A percentile compares a stretch with the other conserved stretches of the same genome.
Evolutionary conservation across 73 alveolate genomes (phyloP).

Genomic region (Paramecium biaurelia): DNA sequence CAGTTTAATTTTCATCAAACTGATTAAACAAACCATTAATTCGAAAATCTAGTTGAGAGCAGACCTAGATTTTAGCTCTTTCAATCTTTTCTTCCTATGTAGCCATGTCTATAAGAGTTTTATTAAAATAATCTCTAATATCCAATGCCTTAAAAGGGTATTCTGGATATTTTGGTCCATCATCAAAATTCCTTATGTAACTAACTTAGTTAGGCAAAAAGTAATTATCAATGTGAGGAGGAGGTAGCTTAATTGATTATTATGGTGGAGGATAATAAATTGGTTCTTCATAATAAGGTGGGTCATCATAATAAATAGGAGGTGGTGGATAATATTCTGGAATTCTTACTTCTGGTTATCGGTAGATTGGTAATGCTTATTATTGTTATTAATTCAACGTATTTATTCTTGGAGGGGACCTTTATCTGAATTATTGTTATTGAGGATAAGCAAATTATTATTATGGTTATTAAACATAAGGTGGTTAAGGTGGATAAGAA

Average conservation of each 20-base stretch:
- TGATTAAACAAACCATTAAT: not conserved
- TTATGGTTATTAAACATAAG: not conserved
- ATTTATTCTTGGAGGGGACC: not conserved
- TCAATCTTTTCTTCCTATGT: not conserved
- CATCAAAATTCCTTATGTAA: not conserved
- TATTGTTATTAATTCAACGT: not conserved
- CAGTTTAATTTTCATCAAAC: not conserved
- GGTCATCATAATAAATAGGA: not conserved
- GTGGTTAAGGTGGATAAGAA: not conserved
- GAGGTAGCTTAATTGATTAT: not conserved
- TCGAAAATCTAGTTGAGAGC: not conserved
- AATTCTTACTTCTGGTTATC: not conserved
- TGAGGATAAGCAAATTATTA: not conserved
- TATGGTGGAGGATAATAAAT: not conserved
- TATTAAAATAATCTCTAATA: not conserved
- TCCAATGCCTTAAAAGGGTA: not conserved
- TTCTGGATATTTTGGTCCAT: not conserved
- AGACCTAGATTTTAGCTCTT: not conserved
- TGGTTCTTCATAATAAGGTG: not conserved
- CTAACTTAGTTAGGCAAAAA: not conserved
- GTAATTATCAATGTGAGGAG: not conserved
- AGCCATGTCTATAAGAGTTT: not conserved
- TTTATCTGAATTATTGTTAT: not conserved
- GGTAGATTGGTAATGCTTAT: not conserved
- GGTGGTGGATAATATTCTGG: constrained; percentile 4